Evolutionary conservation across 1,139 yeast genomes (phyloP).

Genomic region (Scheffersomyces cryptocercus): DNA sequence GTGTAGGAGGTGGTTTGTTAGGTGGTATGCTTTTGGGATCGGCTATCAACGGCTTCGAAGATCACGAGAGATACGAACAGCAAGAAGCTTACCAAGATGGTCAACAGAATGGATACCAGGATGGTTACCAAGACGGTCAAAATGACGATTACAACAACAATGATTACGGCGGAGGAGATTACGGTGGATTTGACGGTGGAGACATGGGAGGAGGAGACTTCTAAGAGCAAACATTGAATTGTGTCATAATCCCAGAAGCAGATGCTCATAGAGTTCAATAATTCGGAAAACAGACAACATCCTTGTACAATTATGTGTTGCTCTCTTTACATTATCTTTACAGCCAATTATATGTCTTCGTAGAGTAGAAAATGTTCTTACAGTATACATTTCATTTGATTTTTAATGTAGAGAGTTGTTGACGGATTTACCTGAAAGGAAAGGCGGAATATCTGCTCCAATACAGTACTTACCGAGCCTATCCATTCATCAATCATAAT

Average conservation of each 20-base stretch:
- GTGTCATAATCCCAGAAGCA: background rate
- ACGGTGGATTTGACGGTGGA: slow-evolving; percentile 21
- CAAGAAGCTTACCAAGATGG: slow-evolving; percentile 34
- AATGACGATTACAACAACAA: slow-evolving; percentile 19
- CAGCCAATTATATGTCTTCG: no score
- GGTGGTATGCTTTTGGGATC: slow-evolving; percentile 62
- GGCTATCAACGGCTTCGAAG: slow-evolving; percentile 22
- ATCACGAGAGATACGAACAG: slow-evolving; percentile 17
- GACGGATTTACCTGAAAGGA: no score
- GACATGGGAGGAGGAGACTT: slow-evolving; percentile 21
- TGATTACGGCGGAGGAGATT: slow-evolving; percentile 28
- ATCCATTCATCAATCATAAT: no score
- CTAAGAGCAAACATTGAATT: slow-evolving; percentile 3
- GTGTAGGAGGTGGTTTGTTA: slow-evolving; percentile 78
- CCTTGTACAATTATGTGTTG: no score
- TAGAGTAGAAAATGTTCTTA: no score
- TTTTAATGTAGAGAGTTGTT: no score
- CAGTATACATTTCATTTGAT: no score
- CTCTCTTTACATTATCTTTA: no score
- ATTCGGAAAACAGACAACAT: no score
- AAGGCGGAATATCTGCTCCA: no score
- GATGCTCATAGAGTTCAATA: no score
- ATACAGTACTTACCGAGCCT: no score
- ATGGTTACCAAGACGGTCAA: slow-evolving; percentile 10
- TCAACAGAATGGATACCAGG: slow-evolving; percentile 27